phyloP scores from a whole-genome alignment of 2,329 filamentous ascomycete species.

The Hymenoscyphus occultus region DNA sequence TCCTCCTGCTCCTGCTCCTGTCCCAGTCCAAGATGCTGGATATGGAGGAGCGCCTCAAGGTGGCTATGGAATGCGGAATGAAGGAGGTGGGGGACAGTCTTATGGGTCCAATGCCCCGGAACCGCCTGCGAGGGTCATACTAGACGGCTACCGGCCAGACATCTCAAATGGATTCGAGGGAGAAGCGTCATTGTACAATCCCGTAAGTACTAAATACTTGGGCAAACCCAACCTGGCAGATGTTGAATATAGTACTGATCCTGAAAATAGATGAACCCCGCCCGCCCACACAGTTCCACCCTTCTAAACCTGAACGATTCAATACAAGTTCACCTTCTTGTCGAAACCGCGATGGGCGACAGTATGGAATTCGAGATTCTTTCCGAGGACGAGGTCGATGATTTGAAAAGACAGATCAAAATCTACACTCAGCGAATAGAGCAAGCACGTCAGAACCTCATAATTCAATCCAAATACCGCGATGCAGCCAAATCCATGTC shows the following conservation, averaged over 20 bases:
- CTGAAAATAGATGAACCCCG: slow-evolving; percentile 45
- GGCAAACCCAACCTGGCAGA: not conserved
- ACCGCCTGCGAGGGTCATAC: slow-evolving; percentile 48
- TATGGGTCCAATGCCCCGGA: slow-evolving; percentile 19
- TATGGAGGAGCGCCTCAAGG: slow-evolving; percentile 20
- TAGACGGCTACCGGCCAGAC: slow-evolving; percentile 58
- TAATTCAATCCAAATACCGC: slow-evolving; percentile 88
- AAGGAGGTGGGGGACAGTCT: slow-evolving; percentile 14
- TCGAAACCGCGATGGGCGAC: slow-evolving; percentile 89
- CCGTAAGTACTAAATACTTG: slow-evolving; percentile 43
- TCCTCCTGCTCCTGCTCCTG: slow-evolving; percentile 3
- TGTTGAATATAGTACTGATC: not conserved
- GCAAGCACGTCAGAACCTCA: slow-evolving; percentile 76
- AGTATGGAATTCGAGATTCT: slow-evolving; percentile 82
- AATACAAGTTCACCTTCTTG: slow-evolving; percentile 85
- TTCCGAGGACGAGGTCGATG: slow-evolving; percentile 87
- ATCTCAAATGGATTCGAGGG: slow-evolving; percentile 52
- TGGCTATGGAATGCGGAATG: slow-evolving; percentile 17
- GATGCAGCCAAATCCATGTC: slow-evolving; percentile 88
- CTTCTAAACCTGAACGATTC: slow-evolving; percentile 64
- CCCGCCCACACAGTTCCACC: slow-evolving; percentile 52
- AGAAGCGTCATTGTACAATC: slow-evolving; percentile 54
- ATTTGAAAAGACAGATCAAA: slow-evolving; percentile 81
- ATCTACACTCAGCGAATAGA: slow-evolving; percentile 74
- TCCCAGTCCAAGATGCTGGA: slow-evolving; percentile 24